Percentiles rank a stretch among this genome's conserved stretches.
Conservation (phyloP, 352 stramenopile genomes). For the Phytopythium aichiense region DNA sequence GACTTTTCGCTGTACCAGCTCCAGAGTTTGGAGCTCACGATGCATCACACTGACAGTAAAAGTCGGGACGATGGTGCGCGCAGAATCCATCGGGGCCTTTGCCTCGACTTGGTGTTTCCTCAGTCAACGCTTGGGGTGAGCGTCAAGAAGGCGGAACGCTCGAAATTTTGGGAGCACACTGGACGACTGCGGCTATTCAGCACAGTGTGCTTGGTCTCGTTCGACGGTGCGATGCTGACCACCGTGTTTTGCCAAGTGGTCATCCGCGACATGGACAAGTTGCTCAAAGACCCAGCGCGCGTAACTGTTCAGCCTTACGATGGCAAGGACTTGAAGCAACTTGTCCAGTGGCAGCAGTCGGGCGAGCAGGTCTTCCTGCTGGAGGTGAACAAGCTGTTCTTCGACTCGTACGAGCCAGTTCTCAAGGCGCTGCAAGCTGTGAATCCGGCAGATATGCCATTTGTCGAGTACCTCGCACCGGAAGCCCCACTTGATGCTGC, state of each 20-base stretch:
- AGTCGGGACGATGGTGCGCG: constrained; percentile 13
- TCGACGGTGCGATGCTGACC: constrained; percentile 11
- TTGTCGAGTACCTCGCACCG: constrained; percentile 35
- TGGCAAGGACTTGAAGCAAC: constrained; percentile 15
- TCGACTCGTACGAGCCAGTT: constrained; percentile 43
- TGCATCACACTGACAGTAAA: constrained; percentile 19
- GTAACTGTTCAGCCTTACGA: constrained; percentile 34
- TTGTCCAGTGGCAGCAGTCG: constrained; percentile 13
- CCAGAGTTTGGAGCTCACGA: constrained; percentile 9
- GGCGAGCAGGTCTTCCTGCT: constrained; percentile 26
- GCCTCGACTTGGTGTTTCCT: constrained; percentile 24
- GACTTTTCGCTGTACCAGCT: constrained; percentile 18
- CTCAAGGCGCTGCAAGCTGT: constrained; percentile 35
- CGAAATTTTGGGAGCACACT: constrained; percentile 31
- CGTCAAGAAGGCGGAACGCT: constrained; percentile 15
- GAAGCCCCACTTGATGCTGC: constrained; percentile 9
- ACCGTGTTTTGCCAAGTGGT: constrained; percentile 37
- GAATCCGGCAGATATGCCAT: constrained; percentile 18
- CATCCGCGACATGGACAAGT: constrained; percentile 18
- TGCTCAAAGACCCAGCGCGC: constrained; percentile 24
- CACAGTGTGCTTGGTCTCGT: constrained; percentile 32
- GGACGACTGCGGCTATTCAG: constrained; percentile 22
- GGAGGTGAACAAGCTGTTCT: constrained; percentile 53
- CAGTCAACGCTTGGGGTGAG: constrained; percentile 21
- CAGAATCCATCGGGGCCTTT: constrained; percentile 23